Conservation (phyloP, 2,329 filamentous ascomycete genomes). For the Endoconidiophora polonica region DNA sequence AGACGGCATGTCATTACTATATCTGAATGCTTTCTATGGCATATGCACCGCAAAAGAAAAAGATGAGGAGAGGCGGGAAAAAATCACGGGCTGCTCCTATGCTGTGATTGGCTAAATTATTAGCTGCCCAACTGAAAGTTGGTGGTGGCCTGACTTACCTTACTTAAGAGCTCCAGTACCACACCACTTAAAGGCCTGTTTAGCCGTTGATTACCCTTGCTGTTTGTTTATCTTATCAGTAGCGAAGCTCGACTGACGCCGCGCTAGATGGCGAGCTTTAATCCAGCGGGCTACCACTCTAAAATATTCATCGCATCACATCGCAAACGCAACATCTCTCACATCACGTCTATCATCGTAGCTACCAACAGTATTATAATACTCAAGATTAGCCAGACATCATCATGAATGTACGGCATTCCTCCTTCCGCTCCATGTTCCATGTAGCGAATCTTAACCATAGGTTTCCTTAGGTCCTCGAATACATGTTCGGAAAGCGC, state of each 20-base stretch:
- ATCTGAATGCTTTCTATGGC: not conserved
- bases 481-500: slow-evolving; percentile 99
- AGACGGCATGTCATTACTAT: not conserved
- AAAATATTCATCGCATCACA: not conserved
- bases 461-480: slow-evolving; percentile 52
- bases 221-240: slow-evolving; percentile 1
- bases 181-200: slow-evolving; percentile 1
- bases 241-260: not conserved
- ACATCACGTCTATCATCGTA: not conserved
- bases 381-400: not conserved
- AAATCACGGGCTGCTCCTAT: not conserved
- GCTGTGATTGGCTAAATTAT: not conserved
- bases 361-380: not conserved
- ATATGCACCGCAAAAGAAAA: not conserved
- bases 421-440: not conserved
- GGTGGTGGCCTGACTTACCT: not conserved
- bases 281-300: not conserved
- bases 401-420: slow-evolving; percentile 37
- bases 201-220: no score
- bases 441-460: not conserved
- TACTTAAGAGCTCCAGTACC: not conserved
- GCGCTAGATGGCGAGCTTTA: not conserved
- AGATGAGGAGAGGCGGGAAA: not conserved
- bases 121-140: not conserved
- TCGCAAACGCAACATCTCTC: not conserved